A percentile compares a stretch with the other conserved stretches of the same genome.
Evolutionary conservation across 2,329 filamentous ascomycete species (phyloP).

Genomic region (Apiospora phragmitis): DNA sequence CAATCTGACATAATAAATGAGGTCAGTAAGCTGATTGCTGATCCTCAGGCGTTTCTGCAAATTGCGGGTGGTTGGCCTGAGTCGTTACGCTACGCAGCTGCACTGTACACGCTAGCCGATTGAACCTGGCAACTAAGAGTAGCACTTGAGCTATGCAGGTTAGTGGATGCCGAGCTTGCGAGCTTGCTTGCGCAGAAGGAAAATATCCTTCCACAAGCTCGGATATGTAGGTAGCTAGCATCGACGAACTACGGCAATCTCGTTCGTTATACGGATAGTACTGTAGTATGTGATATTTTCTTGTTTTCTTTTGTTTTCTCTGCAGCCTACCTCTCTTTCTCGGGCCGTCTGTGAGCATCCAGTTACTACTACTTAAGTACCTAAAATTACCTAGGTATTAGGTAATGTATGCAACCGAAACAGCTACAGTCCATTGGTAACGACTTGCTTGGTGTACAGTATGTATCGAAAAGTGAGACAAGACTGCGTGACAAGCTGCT

Average conservation of each 20-base stretch:
- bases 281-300: neutral
- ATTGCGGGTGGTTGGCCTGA: neutral
- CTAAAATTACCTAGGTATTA: no score
- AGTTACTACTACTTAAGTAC: neutral
- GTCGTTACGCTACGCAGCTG: neutral
- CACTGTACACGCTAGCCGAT: neutral
- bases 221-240: no score
- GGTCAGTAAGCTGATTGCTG: neutral
- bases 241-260: neutral
- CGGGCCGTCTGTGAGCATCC: neutral
- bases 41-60: constrained; percentile 3
- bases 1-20: constrained; percentile 1
- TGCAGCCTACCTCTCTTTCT: neutral
- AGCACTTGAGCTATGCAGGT: neutral
- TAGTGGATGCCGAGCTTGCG: neutral
- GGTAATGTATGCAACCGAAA: neutral
- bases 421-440: neutral
- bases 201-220: neutral
- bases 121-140: neutral
- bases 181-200: neutral
- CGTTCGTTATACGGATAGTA: neutral
- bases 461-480: neutral
- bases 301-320: neutral
- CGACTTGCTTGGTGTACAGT: neutral
- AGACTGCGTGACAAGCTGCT: constrained; percentile 1